Conservation (phyloP, 257 asterid genomes). For the Orobanche coerulescens region DNA sequence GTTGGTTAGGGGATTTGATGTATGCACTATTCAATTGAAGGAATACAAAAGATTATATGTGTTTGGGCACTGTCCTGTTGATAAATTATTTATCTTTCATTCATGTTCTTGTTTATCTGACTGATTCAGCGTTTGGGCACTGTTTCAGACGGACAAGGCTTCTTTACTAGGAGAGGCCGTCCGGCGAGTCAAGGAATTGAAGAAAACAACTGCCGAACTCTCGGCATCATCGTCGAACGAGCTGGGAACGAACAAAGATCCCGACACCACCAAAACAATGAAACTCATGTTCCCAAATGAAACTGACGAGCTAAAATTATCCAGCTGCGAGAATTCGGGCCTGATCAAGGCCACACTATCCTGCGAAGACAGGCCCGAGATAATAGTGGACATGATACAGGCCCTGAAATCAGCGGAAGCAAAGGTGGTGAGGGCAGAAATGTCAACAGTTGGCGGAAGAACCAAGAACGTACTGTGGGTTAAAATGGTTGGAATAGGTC, state of each 20-base stretch:
- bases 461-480: slow-evolving; percentile 59
- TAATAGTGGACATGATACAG: slow-evolving; percentile 44
- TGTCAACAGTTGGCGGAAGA: slow-evolving; percentile 79
- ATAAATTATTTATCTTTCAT: neutral
- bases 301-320: slow-evolving; percentile 53
- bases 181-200: slow-evolving; percentile 61
- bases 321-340: slow-evolving; percentile 33
- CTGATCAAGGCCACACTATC: slow-evolving; percentile 49
- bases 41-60: no score
- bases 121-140: no score
- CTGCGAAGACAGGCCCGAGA: slow-evolving; percentile 79
- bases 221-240: slow-evolving; percentile 1
- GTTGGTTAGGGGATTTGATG: no score
- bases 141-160: slow-evolving; percentile 75
- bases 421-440: slow-evolving; percentile 62
- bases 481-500: slow-evolving; percentile 17
- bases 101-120: neutral
- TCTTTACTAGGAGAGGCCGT: slow-evolving; percentile 85
- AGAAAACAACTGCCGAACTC: slow-evolving; percentile 39
- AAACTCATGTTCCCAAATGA: slow-evolving; percentile 43
- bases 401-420: slow-evolving; percentile 57
- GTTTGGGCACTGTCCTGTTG: no score
- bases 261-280: slow-evolving; percentile 7
- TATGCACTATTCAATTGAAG: no score
- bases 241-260: neutral